phyloP scores from a whole-genome alignment of 176 grass and related monocot genomes.

The Juncus inflexus region DNA sequence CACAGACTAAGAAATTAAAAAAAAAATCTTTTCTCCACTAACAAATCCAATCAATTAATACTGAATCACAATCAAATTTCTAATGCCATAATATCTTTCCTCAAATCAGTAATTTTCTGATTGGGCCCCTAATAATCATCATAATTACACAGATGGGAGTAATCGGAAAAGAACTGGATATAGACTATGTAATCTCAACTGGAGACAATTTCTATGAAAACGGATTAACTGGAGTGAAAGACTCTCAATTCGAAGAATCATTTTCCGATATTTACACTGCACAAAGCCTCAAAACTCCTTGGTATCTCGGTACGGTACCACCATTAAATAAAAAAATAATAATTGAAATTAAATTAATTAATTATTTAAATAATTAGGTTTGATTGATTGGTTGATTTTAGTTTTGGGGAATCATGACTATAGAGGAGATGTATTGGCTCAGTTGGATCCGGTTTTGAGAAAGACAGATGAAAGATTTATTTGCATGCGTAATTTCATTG shows the following conservation, averaged over 20 bases:
- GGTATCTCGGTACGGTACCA: slow-evolving; percentile 49
- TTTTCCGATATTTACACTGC: slow-evolving; percentile 65
- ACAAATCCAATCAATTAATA: too few species aligned
- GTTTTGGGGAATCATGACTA: slow-evolving; percentile 95
- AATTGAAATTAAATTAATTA: neutral
- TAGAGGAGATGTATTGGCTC: slow-evolving; percentile 55
- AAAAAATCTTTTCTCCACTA: too few species aligned
- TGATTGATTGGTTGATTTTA: slow-evolving; percentile 5
- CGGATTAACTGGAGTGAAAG: slow-evolving; percentile 51
- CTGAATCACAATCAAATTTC: too few species aligned
- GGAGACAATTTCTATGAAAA: slow-evolving; percentile 85
- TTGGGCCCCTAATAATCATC: too few species aligned
- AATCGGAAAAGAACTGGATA: slow-evolving; percentile 47
- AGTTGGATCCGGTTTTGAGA: slow-evolving; percentile 43
- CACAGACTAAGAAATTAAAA: too few species aligned
- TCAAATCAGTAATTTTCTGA: too few species aligned
- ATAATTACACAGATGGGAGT: slow-evolving; percentile 58
- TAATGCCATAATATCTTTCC: too few species aligned
- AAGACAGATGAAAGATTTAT: slow-evolving; percentile 63
- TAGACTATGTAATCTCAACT: slow-evolving; percentile 86
- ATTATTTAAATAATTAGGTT: neutral
- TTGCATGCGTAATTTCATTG: slow-evolving; percentile 75
- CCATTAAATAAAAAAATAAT: neutral
- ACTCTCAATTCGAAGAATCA: slow-evolving; percentile 56
- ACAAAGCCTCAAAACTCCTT: slow-evolving; percentile 64